Percentiles rank a stretch among this genome's conserved stretches.
Conservation (phyloP, 106 monocot genomes). For the Cymbidium sinense region DNA sequence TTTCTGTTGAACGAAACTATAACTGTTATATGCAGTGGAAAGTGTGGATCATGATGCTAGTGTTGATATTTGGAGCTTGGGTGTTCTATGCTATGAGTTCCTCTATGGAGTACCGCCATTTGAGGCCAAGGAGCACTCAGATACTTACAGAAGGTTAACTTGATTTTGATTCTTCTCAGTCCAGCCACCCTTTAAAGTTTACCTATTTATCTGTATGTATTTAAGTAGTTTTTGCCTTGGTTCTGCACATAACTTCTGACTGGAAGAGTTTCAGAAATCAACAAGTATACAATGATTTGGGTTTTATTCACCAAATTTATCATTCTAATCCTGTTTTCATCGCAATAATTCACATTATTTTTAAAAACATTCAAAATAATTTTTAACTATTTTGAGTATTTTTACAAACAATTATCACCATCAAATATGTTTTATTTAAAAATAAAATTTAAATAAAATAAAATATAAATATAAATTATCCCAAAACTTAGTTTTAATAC, state of each 20-base stretch:
- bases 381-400: too few species aligned
- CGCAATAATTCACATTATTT: too few species aligned
- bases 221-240: not conserved
- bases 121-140: constrained; percentile 95
- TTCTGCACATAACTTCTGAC: too few species aligned
- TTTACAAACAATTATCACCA: too few species aligned
- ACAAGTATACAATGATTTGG: too few species aligned
- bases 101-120: constrained; percentile 95
- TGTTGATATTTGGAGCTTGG: constrained; percentile 98
- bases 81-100: constrained; percentile 91
- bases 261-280: not conserved
- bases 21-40: constrained; percentile 49
- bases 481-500: too few species aligned
- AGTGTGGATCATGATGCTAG: constrained; percentile 88
- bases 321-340: too few species aligned
- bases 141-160: constrained; percentile 87
- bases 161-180: not conserved
- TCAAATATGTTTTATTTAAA: too few species aligned
- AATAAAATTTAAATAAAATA: too few species aligned
- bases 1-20: not conserved
- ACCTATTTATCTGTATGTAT: not conserved
- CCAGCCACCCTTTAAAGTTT: not conserved
- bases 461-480: too few species aligned
- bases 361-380: too few species aligned
- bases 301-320: too few species aligned